Percentiles rank a stretch among this genome's conserved stretches.
Evolutionary conservation across 441 rosid genomes (phyloP).

Genomic region (Brassica balearica): DNA sequence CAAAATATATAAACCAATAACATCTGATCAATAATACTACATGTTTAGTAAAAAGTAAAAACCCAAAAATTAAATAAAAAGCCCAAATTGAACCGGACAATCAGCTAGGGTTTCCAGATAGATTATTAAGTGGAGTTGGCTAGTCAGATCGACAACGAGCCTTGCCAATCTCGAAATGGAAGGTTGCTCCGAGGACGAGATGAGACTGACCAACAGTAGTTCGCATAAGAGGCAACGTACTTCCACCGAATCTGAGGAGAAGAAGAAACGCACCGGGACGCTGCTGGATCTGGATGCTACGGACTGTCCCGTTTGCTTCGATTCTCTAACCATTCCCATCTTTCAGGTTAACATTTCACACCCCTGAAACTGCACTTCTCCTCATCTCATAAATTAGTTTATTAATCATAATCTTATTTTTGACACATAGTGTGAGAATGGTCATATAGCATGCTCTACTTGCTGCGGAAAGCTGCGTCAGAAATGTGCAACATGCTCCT

Average conservation of each 20-base stretch:
- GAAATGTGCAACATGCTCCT: conserved; percentile 6
- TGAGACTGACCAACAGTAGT: background rate
- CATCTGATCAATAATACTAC: background rate
- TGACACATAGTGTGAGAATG: background rate
- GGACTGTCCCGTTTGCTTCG: background rate
- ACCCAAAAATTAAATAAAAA: too few species aligned
- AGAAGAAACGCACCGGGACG: background rate
- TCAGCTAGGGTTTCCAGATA: too few species aligned
- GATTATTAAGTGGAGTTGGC: too few species aligned
- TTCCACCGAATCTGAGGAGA: background rate
- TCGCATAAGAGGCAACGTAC: conserved; percentile 9
- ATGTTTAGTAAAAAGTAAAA: too few species aligned
- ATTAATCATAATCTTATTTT: too few species aligned
- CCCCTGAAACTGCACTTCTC: background rate
- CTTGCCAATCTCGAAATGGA: background rate
- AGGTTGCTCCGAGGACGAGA: background rate
- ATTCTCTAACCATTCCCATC: background rate
- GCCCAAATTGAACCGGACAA: too few species aligned
- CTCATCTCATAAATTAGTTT: background rate
- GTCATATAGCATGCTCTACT: conserved; percentile 2
- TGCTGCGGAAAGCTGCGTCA: background rate
- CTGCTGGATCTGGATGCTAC: conserved; percentile 15
- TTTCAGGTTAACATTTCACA: conserved; percentile 8
- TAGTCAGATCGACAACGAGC: too few species aligned
- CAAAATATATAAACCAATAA: background rate